Evolutionary conservation across 2,329 filamentous ascomycete genomes (phyloP), one percentile per base, ranked within the genome.

Genomic region (Trichoderma sp.): DNA sequence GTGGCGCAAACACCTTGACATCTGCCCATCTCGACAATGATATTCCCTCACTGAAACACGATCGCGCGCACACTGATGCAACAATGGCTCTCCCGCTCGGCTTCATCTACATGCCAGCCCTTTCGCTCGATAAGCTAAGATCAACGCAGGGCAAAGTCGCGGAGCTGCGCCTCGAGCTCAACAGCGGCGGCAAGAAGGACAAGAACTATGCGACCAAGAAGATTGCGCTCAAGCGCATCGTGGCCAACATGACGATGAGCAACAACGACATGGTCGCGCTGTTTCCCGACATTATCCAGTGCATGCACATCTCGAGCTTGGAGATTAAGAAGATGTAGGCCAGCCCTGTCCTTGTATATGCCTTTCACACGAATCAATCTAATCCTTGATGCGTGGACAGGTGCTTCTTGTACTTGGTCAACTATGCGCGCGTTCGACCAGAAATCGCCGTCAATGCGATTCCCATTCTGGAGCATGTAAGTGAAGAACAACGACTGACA

Each of bases 201-300:
- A 98, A 97, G 85, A 97, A 96, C 80, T 90, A 92, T 79, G 86
- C 90, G 51, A 88, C 88, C 70, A 99, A 98, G 84, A 98, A 98
- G 86, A 96, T 97, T 75, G 93, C 95, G 12, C 85, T 99, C 68
- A 99, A 99, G 85, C 97, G 97, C 85, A 98, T 99, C 71, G 95
- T 99, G 72, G 95, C 95, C 76, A 99, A 99, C 77, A 99, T 99
- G 95, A 99, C 95, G 69, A 99, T 99, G 95, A 98, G 94, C 86
- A 99, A 99, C 81, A 99, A 98, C 75, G 95, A 99, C 78, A 99
- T 99, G 95, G 90, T 98, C 63, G 93, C 92, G 45, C 83, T 99
- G 60, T 99, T 99, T 72, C 93, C 94, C 19, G 95, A 99, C 75
- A 90, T 99, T 67, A 91, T 99, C 71, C 88, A 84, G 68, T 98